Base-by-base conservation (phyloP, 257 asterid species). In the Solanum raphanifolium region DNA sequence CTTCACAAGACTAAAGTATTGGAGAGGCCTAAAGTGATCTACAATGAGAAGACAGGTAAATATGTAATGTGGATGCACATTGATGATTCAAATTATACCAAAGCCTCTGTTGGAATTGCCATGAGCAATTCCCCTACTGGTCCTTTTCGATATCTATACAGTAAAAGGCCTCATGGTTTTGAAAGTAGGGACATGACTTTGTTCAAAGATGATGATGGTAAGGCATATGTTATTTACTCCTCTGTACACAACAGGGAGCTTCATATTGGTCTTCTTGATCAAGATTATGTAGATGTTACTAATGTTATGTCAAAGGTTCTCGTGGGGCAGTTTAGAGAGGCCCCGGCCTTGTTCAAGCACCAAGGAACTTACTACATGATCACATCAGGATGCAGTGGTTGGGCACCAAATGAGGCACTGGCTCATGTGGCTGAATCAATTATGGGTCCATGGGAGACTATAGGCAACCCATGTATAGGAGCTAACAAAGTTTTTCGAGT, bases 311-410 rank as follows among this genome's bases (percentile, higher is more conserved):
- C 83, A 43, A 89, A 88, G 89, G 94, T 87, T 46, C 87, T 94
- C 2, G 89, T 94, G 13, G 98, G 98, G 21, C 94, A 92, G 90
- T 91, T 91, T 90, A 62, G 98, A 48, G 98, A 94, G 88, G 94
- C 98, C 13, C 98, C 98, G 0, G 95, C 95, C 4, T 91, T 95
- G 90, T 95, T 95, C 89, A 95, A 92, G 93, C 60, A 92, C 41
- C 15, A 46, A 4, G 93, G 91, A 1, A 85, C 89, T 60, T 95
- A 94, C 86, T 94, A 92, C 87, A 94, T 94, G 98, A 75, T 94
- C 88, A 95, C 98, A 2, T 95, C 98, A 2, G 98, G 98, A 5
- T 95, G 98, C 91, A 94, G 98, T 75, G 97, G 98, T 6, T 95
- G 98, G 96, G 91, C 95, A 18, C 98, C 98, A 2, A 95, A 95